These are phyloP conservation scores for Nakazawaea wickerhamii DNA, from an alignment of 805 yeast species.

Conservation along the genomic window DNA sequence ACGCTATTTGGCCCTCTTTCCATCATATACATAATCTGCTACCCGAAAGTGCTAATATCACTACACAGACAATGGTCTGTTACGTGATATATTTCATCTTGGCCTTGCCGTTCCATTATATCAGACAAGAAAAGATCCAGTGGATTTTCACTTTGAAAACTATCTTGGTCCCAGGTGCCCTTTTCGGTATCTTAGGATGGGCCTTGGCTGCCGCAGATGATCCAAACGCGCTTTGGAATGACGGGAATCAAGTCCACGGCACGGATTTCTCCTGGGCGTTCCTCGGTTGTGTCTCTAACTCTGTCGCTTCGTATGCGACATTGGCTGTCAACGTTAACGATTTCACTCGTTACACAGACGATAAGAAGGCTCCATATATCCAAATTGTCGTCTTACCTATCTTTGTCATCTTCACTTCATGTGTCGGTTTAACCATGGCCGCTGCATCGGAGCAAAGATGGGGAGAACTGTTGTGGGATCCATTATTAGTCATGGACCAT, in stretches of 20 bases:
- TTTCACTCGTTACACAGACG: constrained; percentile 32
- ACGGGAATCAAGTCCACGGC: constrained; percentile 18
- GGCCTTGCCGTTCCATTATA: constrained; percentile 28
- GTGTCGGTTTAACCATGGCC: constrained; percentile 15
- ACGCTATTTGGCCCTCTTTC: constrained; percentile 25
- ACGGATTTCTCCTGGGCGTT: constrained; percentile 23
- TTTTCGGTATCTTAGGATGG: constrained; percentile 29
- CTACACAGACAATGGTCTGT: constrained; percentile 25
- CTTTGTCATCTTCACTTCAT: constrained; percentile 13
- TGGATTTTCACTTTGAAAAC: constrained; percentile 30
- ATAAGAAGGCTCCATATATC: constrained; percentile 27
- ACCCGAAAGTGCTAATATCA: constrained; percentile 24
- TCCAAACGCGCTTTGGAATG: constrained; percentile 17
- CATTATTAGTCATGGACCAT: constrained; percentile 12
- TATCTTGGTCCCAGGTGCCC: constrained; percentile 24
- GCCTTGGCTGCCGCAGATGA: constrained; percentile 23
- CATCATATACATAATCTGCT: constrained; percentile 19
- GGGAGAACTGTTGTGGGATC: constrained; percentile 14
- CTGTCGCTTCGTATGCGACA: constrained; percentile 32
- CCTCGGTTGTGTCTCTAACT: constrained; percentile 22
- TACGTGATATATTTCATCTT: constrained; percentile 28
- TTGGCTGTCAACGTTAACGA: constrained; percentile 33
- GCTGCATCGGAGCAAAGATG: constrained; percentile 13
- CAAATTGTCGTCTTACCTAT: constrained; percentile 21
- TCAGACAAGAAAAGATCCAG: constrained; percentile 29